Evolutionary conservation across 2,329 filamentous ascomycete genomes (phyloP).

Genomic region (Ophidiomyces ophidiicola): DNA sequence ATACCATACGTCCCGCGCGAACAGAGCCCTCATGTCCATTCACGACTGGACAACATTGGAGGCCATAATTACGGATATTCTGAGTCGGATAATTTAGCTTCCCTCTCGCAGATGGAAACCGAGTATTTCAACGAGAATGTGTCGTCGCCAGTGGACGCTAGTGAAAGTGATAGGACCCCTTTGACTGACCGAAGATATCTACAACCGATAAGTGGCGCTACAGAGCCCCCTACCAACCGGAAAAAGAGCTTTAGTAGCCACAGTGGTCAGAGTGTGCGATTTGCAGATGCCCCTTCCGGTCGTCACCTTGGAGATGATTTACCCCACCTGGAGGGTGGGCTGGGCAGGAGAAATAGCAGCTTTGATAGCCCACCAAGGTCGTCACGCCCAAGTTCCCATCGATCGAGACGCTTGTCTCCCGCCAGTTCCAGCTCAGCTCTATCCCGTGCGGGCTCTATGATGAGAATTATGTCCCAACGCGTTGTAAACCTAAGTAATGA

Average conservation of each 20-base stretch:
- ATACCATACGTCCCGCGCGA: slow-evolving; percentile 5
- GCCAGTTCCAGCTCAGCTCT: slow-evolving; percentile 52
- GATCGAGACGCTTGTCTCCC: slow-evolving; percentile 47
- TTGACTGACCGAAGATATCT: slow-evolving; percentile 46
- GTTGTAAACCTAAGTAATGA: slow-evolving; percentile 97
- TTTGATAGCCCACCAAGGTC: slow-evolving; percentile 32
- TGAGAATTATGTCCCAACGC: slow-evolving; percentile 84
- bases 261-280: slow-evolving; percentile 42
- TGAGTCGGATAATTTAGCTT: slow-evolving; percentile 8
- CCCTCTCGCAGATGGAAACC: slow-evolving; percentile 11
- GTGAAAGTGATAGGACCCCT: slow-evolving; percentile 47
- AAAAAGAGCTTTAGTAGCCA: slow-evolving; percentile 1
- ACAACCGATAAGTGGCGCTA: slow-evolving; percentile 44
- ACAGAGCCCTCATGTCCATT: neutral
- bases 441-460: slow-evolving; percentile 59
- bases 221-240: neutral
- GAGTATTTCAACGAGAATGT: slow-evolving; percentile 35
- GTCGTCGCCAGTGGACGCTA: slow-evolving; percentile 37
- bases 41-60: neutral
- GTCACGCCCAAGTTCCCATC: slow-evolving; percentile 1
- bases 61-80: neutral
- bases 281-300: slow-evolving; percentile 30
- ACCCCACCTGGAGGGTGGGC: slow-evolving; percentile 47
- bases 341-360: slow-evolving; percentile 43
- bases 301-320: slow-evolving; percentile 50